Base-by-base conservation (phyloP, 2,329 filamentous ascomycete genomes). In the Claviceps fusiformis region DNA sequence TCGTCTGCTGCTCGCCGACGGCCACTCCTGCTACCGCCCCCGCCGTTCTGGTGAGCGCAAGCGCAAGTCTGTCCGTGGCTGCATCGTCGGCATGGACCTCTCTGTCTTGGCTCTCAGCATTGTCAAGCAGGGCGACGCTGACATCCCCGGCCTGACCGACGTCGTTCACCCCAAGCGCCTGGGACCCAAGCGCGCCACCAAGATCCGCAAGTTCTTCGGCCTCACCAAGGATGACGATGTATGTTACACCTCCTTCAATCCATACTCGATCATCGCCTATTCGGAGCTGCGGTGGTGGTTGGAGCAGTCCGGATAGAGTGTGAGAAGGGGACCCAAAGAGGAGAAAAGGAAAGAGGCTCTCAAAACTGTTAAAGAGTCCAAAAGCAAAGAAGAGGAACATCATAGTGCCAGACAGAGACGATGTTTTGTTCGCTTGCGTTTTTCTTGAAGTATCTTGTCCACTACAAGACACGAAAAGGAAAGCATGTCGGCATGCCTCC, bases 191-290 rank as follows among this genome's bases (percentile, higher is more conserved):
- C 89, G 93, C 72, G 93, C 93, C 73, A 95, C 90, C 81, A 98
- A 97, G 90, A 97, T 98, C 80, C 89, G 92, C 78, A 87, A 85
- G 75, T 98, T 98, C 87, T 98, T 97, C 82, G 86, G 89, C 81
- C 88, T 98, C 84, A 92, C 86, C 88, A 97, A 97, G 91, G 91
- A 97, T 86, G 93, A 98, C 83, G 93, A 98, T 88, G 92, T 97
- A 87, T 84, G 88, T 90, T 69, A 68, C 74, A 71, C 69, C 71
- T 72, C 76, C 70, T 72, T 76, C 71, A 72, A 76, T 75, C 65
- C 70, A 72, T 72, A 72, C 70, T 71, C 70, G 68, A 76, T 85
- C 82, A 81, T 87, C 81, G 79, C 86, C 85, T 89, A 78, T 80
- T 80, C 80, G 68, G 71, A 71, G 67, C 73, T 75, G 73, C 72